Evolutionary conservation across 257 asterid genomes (phyloP), one percentile per base, ranked within the genome.

Genomic region (Eustoma russellianum): DNA sequence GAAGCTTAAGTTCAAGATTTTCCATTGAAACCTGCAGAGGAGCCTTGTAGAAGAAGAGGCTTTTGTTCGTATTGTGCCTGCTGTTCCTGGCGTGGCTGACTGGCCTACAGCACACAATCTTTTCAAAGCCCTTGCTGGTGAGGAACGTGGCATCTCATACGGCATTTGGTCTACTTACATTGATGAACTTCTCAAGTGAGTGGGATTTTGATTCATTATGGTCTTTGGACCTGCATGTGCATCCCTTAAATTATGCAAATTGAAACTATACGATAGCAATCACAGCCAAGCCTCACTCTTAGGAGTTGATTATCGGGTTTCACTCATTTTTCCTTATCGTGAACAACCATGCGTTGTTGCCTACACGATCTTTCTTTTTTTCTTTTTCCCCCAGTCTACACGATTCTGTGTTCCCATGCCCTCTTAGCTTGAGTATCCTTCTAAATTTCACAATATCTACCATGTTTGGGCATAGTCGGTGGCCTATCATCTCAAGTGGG

Each of bases 81-180:
- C 95, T 53, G 80, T 92, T 61, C 70, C 95, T 70, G 99, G 99
- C 61, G 83, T 88, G 54, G 97, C 97, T 66, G 97, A 92, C 78
- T 71, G 80, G 71, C 63, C 97, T 60, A 92, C 97, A 54, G 94
- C 66, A 33, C 95, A 92, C 62, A 79, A 88, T 75, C 85, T 92
- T 68, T 92, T 83, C 77, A 85, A 74, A 79, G 94, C 95, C 72
- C 94, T 92, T 66, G 77, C 94, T 50, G 94, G 86, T 61, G 85
- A 77, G 45, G 80, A 76, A 33, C 52, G 61, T 53, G 99, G 99
- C 60, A 68, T 92, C 77, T 77, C 97, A 5, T 83, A 71, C 72
- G 62, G 65, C 68, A 50, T 66, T 33, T 92, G 99, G 99, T 85
- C 88, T 7, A 66, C 93, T 46, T 92, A 92, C 59, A 69, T 85